Conservation (phyloP, 2,329 filamentous ascomycete genomes). For the Alternaria infectoria region DNA sequence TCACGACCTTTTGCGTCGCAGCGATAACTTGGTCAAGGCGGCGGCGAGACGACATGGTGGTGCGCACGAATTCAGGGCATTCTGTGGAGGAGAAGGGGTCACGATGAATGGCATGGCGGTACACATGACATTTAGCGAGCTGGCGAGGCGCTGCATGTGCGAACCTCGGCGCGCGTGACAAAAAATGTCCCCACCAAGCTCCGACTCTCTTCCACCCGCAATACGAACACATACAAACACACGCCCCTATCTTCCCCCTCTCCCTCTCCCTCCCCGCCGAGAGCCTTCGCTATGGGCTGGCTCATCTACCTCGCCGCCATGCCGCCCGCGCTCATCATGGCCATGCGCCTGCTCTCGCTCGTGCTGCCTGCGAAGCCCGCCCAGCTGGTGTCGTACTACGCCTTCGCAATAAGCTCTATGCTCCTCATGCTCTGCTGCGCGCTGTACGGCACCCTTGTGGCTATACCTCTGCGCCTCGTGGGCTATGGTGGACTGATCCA, state of each 20-base stretch:
- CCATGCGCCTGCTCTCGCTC: constrained; percentile 36
- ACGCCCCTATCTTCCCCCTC: not conserved
- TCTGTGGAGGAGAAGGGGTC: constrained; percentile 18
- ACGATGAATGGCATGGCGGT: not conserved
- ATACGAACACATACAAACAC: not conserved
- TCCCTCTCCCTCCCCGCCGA: not conserved
- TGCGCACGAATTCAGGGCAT: constrained; percentile 7
- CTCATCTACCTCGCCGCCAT: constrained; percentile 38
- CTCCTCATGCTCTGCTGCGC: constrained; percentile 53
- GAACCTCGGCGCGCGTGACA: constrained; percentile 31
- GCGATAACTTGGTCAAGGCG: constrained; percentile 26
- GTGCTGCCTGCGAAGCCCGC: constrained; percentile 37
- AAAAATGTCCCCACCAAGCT: constrained; percentile 24
- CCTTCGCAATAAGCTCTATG: constrained; percentile 62
- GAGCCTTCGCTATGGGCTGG: constrained; percentile 36
- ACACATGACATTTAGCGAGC: constrained; percentile 17
- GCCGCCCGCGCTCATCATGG: constrained; percentile 34
- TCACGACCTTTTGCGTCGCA: constrained; percentile 25
- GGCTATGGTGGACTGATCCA: constrained; percentile 80
- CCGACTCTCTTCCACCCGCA: constrained; percentile 9
- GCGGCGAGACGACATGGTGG: constrained; percentile 21
- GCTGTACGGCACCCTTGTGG: constrained; percentile 76
- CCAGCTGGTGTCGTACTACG: constrained; percentile 64
- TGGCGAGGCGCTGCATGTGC: not conserved
- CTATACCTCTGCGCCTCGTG: constrained; percentile 71